These are phyloP conservation scores for Pseudogymnoascus sp. DNA, from an alignment of 2,329 filamentous ascomycete species.

Conservation along the genomic window DNA sequence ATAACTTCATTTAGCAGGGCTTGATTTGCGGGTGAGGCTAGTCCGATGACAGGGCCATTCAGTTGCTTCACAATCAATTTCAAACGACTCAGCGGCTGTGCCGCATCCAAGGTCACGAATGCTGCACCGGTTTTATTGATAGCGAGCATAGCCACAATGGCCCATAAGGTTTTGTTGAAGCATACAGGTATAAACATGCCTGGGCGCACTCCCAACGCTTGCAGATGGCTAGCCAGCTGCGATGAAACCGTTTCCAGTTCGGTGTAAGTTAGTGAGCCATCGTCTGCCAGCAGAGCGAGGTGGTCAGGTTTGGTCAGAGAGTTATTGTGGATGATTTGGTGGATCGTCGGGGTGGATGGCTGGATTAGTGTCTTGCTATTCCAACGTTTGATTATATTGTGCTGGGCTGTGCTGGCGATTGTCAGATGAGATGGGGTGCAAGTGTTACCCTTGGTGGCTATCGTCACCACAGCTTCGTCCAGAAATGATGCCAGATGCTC, in stretches of 20 bases:
- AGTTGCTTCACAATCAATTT: slow-evolving; percentile 13
- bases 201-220: slow-evolving; percentile 11
- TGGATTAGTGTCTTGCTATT: neutral
- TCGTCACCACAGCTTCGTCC: neutral
- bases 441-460: neutral
- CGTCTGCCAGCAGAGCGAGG: slow-evolving; percentile 1
- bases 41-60: neutral
- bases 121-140: slow-evolving; percentile 21
- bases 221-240: slow-evolving; percentile 14
- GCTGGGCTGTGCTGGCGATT: neutral
- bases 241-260: slow-evolving; percentile 13
- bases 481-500: neutral
- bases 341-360: neutral
- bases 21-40: neutral
- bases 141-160: slow-evolving; percentile 19
- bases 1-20: neutral
- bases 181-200: slow-evolving; percentile 17
- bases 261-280: slow-evolving; percentile 17
- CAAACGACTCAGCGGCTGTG: slow-evolving; percentile 19
- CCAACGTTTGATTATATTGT: neutral
- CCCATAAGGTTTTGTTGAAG: slow-evolving; percentile 21
- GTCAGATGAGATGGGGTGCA: neutral
- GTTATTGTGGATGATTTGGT: neutral
- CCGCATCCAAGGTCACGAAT: slow-evolving; percentile 24
- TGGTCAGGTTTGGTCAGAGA: neutral